These are phyloP conservation scores for Linnemannia elongata DNA, from an alignment of 192 early-diverging fungal genomes.

Conservation along the genomic window DNA sequence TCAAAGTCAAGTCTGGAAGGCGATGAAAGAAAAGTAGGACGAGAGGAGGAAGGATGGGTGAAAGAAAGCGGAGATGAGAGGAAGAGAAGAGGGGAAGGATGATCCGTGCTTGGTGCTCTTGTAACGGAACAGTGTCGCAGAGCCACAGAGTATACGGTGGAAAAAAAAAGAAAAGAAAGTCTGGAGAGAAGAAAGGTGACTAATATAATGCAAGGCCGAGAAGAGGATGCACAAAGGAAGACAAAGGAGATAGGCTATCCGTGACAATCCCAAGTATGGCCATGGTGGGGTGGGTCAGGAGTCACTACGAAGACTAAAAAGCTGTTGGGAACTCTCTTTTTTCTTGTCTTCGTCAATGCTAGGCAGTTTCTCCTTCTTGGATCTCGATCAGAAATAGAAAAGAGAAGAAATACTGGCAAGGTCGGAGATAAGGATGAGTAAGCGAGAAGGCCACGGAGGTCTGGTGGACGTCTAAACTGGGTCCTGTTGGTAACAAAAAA, in stretches of 20 bases:
- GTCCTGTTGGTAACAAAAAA: background rate
- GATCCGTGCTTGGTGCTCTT: slow-evolving; percentile 20
- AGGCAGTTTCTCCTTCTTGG: too few relatives aligned
- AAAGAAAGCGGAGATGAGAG: background rate
- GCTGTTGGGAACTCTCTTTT: background rate
- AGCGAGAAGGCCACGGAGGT: too few relatives aligned
- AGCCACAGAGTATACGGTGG: background rate
- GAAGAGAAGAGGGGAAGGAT: background rate
- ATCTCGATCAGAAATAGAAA: too few relatives aligned
- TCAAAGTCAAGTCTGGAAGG: too few relatives aligned
- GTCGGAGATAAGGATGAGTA: too few relatives aligned
- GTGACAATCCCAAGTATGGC: slow-evolving; percentile 14
- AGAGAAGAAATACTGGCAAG: too few relatives aligned
- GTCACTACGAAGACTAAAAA: background rate
- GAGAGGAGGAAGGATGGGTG: background rate
- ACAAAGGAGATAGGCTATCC: slow-evolving; percentile 7
- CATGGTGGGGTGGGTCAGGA: slow-evolving; percentile 16
- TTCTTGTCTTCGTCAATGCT: background rate
- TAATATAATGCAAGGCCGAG: background rate
- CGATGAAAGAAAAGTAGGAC: background rate
- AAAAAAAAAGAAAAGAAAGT: background rate
- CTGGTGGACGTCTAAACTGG: background rate
- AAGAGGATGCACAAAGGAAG: background rate
- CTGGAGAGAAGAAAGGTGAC: background rate
- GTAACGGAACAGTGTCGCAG: background rate